Evolutionary conservation across 1,139 yeast species (phyloP).

Genomic region (Geotrichum histeridarum): DNA sequence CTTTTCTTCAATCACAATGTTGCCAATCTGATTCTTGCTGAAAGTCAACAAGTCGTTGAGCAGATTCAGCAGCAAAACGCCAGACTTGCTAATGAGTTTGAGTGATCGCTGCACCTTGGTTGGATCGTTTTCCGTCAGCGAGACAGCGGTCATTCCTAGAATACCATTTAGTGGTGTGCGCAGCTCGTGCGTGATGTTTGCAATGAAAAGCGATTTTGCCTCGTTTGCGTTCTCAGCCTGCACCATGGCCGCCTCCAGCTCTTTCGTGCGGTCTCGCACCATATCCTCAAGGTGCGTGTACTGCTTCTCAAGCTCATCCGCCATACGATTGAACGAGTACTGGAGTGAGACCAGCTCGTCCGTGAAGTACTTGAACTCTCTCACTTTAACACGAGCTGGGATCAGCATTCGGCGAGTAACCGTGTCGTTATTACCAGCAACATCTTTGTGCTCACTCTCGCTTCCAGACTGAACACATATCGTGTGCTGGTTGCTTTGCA

Average conservation of each 20-base stretch:
- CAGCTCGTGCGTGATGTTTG: slow-evolving; percentile 91
- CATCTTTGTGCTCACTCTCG: not conserved
- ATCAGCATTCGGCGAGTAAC: slow-evolving; percentile 3
- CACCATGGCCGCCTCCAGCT: slow-evolving; percentile 78
- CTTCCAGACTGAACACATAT: not conserved
- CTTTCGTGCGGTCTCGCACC: slow-evolving; percentile 81
- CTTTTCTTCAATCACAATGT: slow-evolving; percentile 76
- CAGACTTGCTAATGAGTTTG: slow-evolving; percentile 77
- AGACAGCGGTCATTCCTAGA: slow-evolving; percentile 90
- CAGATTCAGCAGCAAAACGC: slow-evolving; percentile 79
- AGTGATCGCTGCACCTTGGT: slow-evolving; percentile 61
- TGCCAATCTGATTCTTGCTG: slow-evolving; percentile 81
- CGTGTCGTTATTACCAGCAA: not conserved
- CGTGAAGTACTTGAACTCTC: slow-evolving; percentile 47
- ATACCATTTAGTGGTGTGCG: slow-evolving; percentile 95
- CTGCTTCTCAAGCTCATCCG: slow-evolving; percentile 78
- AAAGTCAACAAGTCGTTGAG: slow-evolving; percentile 84
- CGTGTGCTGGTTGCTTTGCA: not conserved
- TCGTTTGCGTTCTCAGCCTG: slow-evolving; percentile 94
- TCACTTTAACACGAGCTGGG: slow-evolving; percentile 17
- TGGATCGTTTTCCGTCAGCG: slow-evolving; percentile 75
- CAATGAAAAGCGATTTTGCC: slow-evolving; percentile 90
- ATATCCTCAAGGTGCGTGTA: slow-evolving; percentile 82
- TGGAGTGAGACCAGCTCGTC: slow-evolving; percentile 87
- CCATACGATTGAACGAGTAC: slow-evolving; percentile 86